Base-by-base conservation (phyloP, 495 filamentous ascomycete species). In the Aspergillus egyptiacus region DNA sequence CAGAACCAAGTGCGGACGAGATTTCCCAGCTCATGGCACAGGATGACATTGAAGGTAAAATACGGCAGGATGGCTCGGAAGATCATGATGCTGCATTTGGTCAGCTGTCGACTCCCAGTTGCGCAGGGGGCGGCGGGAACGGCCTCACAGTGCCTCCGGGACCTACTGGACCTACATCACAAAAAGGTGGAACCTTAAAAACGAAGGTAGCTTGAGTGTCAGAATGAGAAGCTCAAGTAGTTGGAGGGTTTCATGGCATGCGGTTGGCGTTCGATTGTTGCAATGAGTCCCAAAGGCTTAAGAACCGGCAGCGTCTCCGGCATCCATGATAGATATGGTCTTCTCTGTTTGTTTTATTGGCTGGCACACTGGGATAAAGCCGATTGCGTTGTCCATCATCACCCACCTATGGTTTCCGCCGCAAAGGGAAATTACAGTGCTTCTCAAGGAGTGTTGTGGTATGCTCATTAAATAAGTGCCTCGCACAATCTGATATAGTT, bases 371-470 rank as follows among this genome's bases (percentile, higher is more conserved):
- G 43, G 6, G 3, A 6, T 7, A 28, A 8, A 28, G 10, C 5
- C 11, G 43, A 35, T 46, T 27, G 19, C 31, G 15, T 35, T 30
- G 39, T 33, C 36, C 44, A 39, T 22, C 38, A 44, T 4, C 31
- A 34, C 17, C n/a, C n/a, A n/a, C n/a, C n/a, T n/a, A n/a, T n/a
- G n/a, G n/a, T n/a, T n/a, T n/a, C n/a, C n/a, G n/a, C n/a, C n/a
- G n/a, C n/a, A n/a, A n/a, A n/a, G n/a, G n/a, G n/a, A n/a, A n/a
- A n/a, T n/a, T n/a, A n/a, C n/a, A n/a, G n/a, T n/a, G n/a, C n/a
- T n/a, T n/a, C n/a, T n/a, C n/a, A n/a, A n/a, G n/a, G n/a, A n/a
- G n/a, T n/a, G n/a, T n/a, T n/a, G n/a, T n/a, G n/a, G n/a, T n/a
- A n/a, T n/a, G n/a, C n/a, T n/a, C n/a, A n/a, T n/a, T n/a, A n/a